Percentiles rank a stretch among this genome's conserved stretches.
Evolutionary conservation across 768 basidiomycete species (phyloP).

Genomic region (Gloeopeniophorella convolvens): DNA sequence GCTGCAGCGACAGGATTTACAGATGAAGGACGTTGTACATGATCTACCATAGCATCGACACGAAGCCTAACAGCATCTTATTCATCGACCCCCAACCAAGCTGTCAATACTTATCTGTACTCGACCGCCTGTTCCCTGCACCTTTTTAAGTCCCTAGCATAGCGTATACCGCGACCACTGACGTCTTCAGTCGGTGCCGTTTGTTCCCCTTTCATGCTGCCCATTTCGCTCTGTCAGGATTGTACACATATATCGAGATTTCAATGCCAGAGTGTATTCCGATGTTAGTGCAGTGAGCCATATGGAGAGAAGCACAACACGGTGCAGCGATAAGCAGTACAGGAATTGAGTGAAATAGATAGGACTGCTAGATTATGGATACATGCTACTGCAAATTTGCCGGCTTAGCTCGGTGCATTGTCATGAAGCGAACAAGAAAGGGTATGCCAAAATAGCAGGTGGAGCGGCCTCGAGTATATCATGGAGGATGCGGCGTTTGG

Average conservation of each 20-base stretch:
- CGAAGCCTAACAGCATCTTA: conserved; percentile 3
- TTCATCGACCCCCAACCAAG: neutral
- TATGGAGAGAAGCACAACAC: too few species aligned
- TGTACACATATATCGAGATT: conserved; percentile 16
- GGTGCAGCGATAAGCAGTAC: too few species aligned
- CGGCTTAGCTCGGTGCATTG: neutral
- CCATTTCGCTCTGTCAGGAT: conserved; percentile 5
- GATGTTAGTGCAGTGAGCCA: too few species aligned
- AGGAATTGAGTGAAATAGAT: neutral
- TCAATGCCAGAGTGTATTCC: neutral
- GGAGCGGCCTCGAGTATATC: neutral
- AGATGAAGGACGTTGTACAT: conserved; percentile 17
- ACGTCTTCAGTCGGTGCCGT: neutral
- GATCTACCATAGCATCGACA: conserved; percentile 13
- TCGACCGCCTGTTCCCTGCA: neutral
- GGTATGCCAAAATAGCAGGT: neutral
- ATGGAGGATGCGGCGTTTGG: neutral
- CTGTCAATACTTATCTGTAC: conserved; percentile 4
- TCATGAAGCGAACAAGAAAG: neutral
- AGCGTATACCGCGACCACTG: conserved; percentile 2
- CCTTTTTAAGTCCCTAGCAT: neutral
- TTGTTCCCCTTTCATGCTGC: conserved; percentile 8
- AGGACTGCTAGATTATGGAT: neutral
- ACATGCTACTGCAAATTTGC: neutral
- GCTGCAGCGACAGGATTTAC: conserved; percentile 12